These are phyloP conservation scores for Jaltomata sinuosa DNA, from an alignment of 257 asterid species.

Conservation along the genomic window DNA sequence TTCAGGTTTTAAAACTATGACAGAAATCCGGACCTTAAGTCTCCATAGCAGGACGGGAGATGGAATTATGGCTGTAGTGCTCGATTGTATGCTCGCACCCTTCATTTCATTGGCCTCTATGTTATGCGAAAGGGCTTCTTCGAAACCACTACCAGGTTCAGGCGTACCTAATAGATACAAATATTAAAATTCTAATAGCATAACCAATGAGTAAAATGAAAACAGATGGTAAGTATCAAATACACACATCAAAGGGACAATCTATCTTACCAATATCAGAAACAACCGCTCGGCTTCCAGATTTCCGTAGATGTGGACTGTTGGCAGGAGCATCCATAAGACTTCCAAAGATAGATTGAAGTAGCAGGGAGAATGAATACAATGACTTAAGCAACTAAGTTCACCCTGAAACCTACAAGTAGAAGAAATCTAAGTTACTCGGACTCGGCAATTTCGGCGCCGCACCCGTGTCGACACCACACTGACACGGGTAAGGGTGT, in stretches of 20 bases:
- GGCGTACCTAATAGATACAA: constrained; percentile 19
- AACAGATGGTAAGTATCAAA: not conserved
- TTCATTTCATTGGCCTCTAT: constrained; percentile 64
- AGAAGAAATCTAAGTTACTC: too few species aligned
- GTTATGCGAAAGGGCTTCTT: constrained; percentile 41
- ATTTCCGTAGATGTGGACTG: constrained; percentile 80
- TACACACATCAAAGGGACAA: not conserved
- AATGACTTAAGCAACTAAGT: constrained; percentile 4
- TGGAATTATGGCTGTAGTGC: constrained; percentile 53
- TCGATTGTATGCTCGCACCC: constrained; percentile 43
- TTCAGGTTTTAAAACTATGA: not conserved
- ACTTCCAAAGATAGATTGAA: constrained; percentile 90
- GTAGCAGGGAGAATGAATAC: constrained; percentile 15
- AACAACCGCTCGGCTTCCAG: constrained; percentile 84
- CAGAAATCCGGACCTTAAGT: constrained; percentile 52
- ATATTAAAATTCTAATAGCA: not conserved
- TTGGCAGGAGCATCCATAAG: constrained; percentile 41
- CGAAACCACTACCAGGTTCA: constrained; percentile 46
- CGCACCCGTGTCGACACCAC: too few species aligned
- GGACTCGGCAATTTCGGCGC: too few species aligned
- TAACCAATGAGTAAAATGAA: not conserved
- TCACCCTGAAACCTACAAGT: constrained; percentile 18
- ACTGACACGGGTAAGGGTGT: too few species aligned
- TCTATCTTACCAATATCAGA: constrained; percentile 59
- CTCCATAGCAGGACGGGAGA: constrained; percentile 86